These are phyloP conservation scores for Exobasidium cylindrosporum DNA, from an alignment of 1,284 basidiomycete species.

Conservation along the genomic window DNA sequence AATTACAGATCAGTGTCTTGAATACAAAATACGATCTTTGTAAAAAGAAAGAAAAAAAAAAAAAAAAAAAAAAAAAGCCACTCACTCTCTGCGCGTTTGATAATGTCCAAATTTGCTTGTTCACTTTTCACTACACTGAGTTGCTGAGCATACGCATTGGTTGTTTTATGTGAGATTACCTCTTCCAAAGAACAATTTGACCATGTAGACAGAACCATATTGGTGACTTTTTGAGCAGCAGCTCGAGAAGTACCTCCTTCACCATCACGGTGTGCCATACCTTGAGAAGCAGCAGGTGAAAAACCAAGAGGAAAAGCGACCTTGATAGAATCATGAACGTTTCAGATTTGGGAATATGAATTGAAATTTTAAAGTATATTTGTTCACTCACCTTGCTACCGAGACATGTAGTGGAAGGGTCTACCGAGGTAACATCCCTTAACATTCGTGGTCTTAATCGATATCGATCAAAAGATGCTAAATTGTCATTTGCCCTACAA, in stretches of 20 bases:
- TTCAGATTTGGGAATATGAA: no score
- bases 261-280: conserved; percentile 43
- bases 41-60: no score
- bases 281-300: conserved; percentile 45
- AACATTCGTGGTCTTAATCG: conserved; percentile 44
- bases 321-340: no score
- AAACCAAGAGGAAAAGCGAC: conserved; percentile 38
- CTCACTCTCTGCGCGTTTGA: conserved; percentile 65
- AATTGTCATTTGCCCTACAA: conserved; percentile 36
- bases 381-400: conserved; percentile 28
- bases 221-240: conserved; percentile 28
- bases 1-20: no score
- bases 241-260: conserved; percentile 42
- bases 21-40: no score
- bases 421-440: conserved; percentile 34
- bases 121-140: conserved; percentile 61
- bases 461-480: conserved; percentile 39
- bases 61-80: no score
- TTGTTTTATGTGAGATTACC: conserved; percentile 31
- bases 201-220: conserved; percentile 44
- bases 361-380: no score
- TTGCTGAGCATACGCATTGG: conserved; percentile 20
- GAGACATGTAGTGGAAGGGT: conserved; percentile 29
- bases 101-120: conserved; percentile 27
- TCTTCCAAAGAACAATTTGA: conserved; percentile 35